A percentile compares a stretch with the other conserved stretches of the same genome.
phyloP scores from a whole-genome alignment of 306 rosid species.

The Dicorynia guianensis region DNA sequence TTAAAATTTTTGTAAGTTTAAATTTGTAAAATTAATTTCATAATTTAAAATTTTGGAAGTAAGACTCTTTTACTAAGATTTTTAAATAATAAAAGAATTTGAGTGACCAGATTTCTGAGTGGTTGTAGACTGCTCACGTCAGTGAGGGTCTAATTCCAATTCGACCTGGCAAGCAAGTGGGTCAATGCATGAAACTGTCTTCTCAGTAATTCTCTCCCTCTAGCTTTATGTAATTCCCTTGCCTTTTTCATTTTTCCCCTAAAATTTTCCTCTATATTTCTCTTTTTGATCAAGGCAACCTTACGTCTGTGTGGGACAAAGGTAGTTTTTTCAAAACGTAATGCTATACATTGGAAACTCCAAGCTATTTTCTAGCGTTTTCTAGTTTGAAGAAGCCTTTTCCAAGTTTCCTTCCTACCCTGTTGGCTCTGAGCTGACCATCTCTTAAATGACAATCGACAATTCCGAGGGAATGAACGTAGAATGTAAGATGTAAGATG shows the following conservation, averaged over 20 bases:
- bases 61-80: too few species aligned
- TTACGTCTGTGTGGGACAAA: too few species aligned
- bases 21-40: too few species aligned
- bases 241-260: too few species aligned
- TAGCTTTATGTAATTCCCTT: too few species aligned
- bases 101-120: neutral
- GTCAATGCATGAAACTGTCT: neutral
- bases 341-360: constrained; percentile 37
- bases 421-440: constrained; percentile 31
- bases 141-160: neutral
- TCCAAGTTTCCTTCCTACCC: constrained; percentile 38
- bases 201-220: too few species aligned
- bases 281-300: too few species aligned
- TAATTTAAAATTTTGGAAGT: too few species aligned
- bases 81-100: neutral
- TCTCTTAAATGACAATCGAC: constrained; percentile 39
- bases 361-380: neutral
- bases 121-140: neutral
- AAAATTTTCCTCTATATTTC: too few species aligned
- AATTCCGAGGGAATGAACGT: constrained; percentile 16
- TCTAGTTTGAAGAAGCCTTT: constrained; percentile 24
- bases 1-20: too few species aligned
- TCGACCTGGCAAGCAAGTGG: constrained; percentile 27
- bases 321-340: neutral
- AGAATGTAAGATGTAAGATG: constrained; percentile 30